A percentile compares a stretch with the other conserved stretches of the same genome.
Evolutionary conservation across 2,329 filamentous ascomycete species (phyloP).

Genomic region (Ascochyta koolunga): DNA sequence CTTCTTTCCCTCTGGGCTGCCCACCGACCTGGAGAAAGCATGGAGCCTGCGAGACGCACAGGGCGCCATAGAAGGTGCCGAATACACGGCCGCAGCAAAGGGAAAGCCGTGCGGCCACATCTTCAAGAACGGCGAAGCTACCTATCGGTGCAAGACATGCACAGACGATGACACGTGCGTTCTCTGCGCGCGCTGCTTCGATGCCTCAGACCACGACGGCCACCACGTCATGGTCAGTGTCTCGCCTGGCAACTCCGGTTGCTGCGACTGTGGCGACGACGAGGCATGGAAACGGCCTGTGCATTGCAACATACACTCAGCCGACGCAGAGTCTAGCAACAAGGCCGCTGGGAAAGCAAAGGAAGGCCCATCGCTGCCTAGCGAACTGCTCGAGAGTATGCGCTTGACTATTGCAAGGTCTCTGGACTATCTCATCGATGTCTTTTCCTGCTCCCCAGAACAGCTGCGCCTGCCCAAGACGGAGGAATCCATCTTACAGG

Average conservation of each 20-base stretch:
- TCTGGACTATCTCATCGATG: conserved; percentile 95
- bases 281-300: conserved; percentile 92
- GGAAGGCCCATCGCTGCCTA: conserved; percentile 64
- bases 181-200: conserved; percentile 91
- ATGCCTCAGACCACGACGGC: conserved; percentile 90
- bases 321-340: conserved; percentile 45
- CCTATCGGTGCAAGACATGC: conserved; percentile 93
- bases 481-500: conserved; percentile 76
- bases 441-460: conserved; percentile 96
- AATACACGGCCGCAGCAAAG: conserved; percentile 89
- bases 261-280: conserved; percentile 94
- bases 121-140: conserved; percentile 91
- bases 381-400: conserved; percentile 77
- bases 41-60: conserved; percentile 88
- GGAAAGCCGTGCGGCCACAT: conserved; percentile 97
- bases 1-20: conserved; percentile 80
- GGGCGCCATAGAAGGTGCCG: conserved; percentile 88
- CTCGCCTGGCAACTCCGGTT: conserved; percentile 89
- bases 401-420: conserved; percentile 83
- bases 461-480: conserved; percentile 88
- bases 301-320: conserved; percentile 91
- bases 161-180: conserved; percentile 94
- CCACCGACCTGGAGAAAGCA: conserved; percentile 58
- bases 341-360: conserved; percentile 63
- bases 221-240: conserved; percentile 90